Evolutionary conservation across 2,329 filamentous ascomycete species (phyloP), one percentile per base, ranked within the genome.

Genomic region (Xylariomycetidae sp.): DNA sequence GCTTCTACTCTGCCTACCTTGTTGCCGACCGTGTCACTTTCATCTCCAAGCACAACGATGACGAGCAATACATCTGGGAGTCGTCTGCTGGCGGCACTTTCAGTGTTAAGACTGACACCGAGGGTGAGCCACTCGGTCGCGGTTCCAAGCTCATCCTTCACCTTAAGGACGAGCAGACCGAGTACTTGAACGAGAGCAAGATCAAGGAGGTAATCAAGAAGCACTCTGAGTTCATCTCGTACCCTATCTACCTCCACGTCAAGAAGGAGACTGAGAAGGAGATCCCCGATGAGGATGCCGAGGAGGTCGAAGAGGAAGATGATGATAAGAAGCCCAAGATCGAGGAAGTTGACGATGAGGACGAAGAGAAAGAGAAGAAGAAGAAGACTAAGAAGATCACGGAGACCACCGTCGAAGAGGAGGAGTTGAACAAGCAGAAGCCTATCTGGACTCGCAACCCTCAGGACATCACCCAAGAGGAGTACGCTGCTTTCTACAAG

Each of bases 161-260:
- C 78, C 78, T 98, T 61, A 98, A 98, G 86, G 92, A 98, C 56
- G 92, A 98, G 81, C 92, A 98, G 79, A 77, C 75, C 49, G 92
- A 97, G 68, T 98, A 95, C 82, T 77, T 97, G 53, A 94, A 97
- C 70, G 92, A 98, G 85, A 78, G 78, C 77, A 92, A 90, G 80
- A 85, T 98, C 78, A 98, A 98, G 86, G 92, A 98, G 79, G 90
- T 98, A 51, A 89, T 98, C 78, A 97, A 97, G 88, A 98, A 98
- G 87, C 92, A 98, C 85, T 97, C 92, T 63, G 92, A 98, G 77
- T 98, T 98, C 80, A 98, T 98, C 77, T 97, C 92, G 32, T 98
- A 98, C 80, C 92, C 92, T 62, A 98, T 98, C 84, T 98, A 96
- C 80, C 90, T 98, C 53, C 92, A 98, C 75, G 89, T 98, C 61